Conservation (phyloP, 2,329 filamentous ascomycete genomes). For the Xylariaceae sp. region DNA sequence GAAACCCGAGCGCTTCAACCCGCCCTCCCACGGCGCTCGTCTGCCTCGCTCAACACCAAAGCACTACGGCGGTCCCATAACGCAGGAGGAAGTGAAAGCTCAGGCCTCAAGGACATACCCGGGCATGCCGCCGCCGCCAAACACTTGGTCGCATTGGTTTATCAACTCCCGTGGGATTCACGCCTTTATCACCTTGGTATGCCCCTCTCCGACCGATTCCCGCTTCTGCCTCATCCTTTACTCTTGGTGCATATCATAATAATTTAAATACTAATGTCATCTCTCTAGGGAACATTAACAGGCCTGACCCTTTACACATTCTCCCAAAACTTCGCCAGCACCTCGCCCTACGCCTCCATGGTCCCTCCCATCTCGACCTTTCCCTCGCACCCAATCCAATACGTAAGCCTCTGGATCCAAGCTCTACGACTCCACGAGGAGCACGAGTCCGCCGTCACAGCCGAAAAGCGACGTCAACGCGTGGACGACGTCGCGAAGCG, state of each 20-base stretch:
- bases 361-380: conserved; percentile 70
- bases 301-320: conserved; percentile 71
- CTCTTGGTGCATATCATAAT: background rate
- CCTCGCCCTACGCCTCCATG: conserved; percentile 76
- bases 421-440: conserved; percentile 76
- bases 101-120: conserved; percentile 77
- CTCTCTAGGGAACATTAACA: conserved; percentile 64
- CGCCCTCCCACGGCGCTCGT: conserved; percentile 80
- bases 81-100: conserved; percentile 60
- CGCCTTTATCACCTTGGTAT: conserved; percentile 78
- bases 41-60: conserved; percentile 55
- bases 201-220: conserved; percentile 31
- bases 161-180: conserved; percentile 75
- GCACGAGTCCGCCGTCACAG: conserved; percentile 65
- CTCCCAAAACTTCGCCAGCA: conserved; percentile 73
- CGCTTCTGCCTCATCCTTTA: too few relatives aligned
- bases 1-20: conserved; percentile 85
- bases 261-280: background rate
- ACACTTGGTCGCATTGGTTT: conserved; percentile 82
- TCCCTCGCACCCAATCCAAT: conserved; percentile 66
- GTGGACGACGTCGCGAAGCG: conserved; percentile 88
- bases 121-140: conserved; percentile 80
- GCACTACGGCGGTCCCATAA: conserved; percentile 73
- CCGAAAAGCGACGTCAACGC: conserved; percentile 68
- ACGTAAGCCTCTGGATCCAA: conserved; percentile 61